Evolutionary conservation across 148 eudicot species (phyloP), one percentile per base, ranked within the genome.

Genomic region (Rhododendron griersonianum): DNA sequence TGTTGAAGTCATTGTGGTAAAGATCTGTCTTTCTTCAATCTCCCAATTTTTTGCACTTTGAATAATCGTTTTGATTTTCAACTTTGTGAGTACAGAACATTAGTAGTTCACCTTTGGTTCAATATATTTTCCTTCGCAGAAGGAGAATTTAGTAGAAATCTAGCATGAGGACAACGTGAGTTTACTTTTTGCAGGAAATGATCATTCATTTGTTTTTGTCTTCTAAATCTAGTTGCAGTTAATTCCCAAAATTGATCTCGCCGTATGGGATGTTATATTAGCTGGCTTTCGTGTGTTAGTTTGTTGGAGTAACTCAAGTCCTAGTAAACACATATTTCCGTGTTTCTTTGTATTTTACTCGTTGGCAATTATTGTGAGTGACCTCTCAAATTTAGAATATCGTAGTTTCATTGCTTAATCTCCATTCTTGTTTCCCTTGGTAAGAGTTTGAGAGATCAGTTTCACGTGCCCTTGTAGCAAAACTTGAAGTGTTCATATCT

Each of bases 1-100:
- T 80, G 91, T 92, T 48, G 94, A 92, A 87, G 90, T 92, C 89
- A 92, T 91, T 69, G 90, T 89, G 91, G 92, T 90, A 87, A 28
- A 28, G 76, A 71, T 71, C 73, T n/a, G 15, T 65, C 76, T 71
- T 71, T 71, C 76, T 71, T 30, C 30, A 13, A 71, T 30, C 76
- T 28, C 76, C 37, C 37, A 71, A 65, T n/a, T 30, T 28, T 71
- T 71, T 5, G 76, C 76, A 13, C 4, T 30, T 30, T 1, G 39
- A 71, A 71, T 30, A 13, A 71, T 71, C 3, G 39, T 28, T 71
- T 71, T 30, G 76, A 71, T 28, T 10, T 71, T 7, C 16, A 71
- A 71, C 18, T 13, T 28, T 71, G 39, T 71, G 18, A 28, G 39
- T 71, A 11, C 7, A 11, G 74, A 25, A 25, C 3, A 9, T 47